Evolutionary conservation across 106 monocot genomes (phyloP).

Genomic region (Acorus calamus): DNA sequence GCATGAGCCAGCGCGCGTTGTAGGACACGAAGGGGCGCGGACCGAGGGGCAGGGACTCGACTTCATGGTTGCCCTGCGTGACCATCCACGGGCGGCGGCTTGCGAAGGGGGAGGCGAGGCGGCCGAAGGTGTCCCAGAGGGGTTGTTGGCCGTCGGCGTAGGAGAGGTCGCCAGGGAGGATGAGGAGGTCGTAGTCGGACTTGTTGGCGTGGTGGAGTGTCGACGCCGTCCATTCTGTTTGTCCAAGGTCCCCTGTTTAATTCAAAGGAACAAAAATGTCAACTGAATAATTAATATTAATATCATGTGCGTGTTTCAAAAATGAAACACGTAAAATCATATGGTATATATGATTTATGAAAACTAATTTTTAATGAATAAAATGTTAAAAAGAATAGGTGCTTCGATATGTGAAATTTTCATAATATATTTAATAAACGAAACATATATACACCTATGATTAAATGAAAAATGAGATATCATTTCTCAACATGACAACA

Average conservation of each 20-base stretch:
- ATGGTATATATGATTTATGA: too few species aligned
- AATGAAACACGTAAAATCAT: too few species aligned
- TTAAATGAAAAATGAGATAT: too few species aligned
- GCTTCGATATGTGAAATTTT: too few species aligned
- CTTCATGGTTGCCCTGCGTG: constrained; percentile 82
- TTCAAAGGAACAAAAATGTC: not conserved
- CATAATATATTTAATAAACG: too few species aligned
- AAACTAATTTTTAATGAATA: too few species aligned
- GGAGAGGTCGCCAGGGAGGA: constrained; percentile 82
- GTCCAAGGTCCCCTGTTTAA: constrained; percentile 60
- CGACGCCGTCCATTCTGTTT: constrained; percentile 80
- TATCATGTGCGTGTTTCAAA: too few species aligned
- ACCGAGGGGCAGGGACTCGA: constrained; percentile 26
- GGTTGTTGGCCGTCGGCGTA: constrained; percentile 72
- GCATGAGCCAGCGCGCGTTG: constrained; percentile 71
- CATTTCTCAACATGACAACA: too few species aligned
- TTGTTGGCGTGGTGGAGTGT: constrained; percentile 43
- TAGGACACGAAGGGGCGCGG: constrained; percentile 48
- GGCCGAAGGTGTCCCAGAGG: constrained; percentile 80
- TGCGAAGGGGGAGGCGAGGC: constrained; percentile 43
- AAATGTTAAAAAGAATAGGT: too few species aligned
- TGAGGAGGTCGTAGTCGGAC: constrained; percentile 59
- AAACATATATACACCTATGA: too few species aligned
- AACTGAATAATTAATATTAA: too few species aligned
- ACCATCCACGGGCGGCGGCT: constrained; percentile 83